Conservation (phyloP, 257 asterid genomes). For the Prunella vulgaris region DNA sequence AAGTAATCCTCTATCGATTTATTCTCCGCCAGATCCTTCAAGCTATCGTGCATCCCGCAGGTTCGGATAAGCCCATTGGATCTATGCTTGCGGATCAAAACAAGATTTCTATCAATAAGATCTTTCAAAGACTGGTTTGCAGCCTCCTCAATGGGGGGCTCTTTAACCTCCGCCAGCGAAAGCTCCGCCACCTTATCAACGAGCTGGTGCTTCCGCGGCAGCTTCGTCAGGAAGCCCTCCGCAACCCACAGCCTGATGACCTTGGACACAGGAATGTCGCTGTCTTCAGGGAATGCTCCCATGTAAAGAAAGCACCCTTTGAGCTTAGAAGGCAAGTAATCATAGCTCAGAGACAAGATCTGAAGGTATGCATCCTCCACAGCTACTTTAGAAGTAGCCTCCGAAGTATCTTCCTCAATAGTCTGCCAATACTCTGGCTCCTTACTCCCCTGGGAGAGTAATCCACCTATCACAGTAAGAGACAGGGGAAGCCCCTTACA, state of each 20-base stretch:
- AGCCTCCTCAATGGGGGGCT: slow-evolving; percentile 5
- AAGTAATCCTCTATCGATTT: slow-evolving; percentile 23
- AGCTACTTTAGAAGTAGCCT: slow-evolving; percentile 14
- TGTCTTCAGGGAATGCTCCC: slow-evolving; percentile 38
- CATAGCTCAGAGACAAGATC: slow-evolving; percentile 32
- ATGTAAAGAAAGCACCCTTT: slow-evolving; percentile 42
- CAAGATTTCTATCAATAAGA: slow-evolving; percentile 28
- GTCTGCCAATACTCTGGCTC: slow-evolving; percentile 17
- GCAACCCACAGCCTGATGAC: slow-evolving; percentile 36
- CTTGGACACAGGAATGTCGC: slow-evolving; percentile 28
- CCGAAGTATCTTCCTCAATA: slow-evolving; percentile 23
- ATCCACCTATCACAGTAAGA: slow-evolving; percentile 35
- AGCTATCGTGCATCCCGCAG: slow-evolving; percentile 31
- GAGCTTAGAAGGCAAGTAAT: slow-evolving; percentile 26
- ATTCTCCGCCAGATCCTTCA: slow-evolving; percentile 27
- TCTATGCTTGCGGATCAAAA: slow-evolving; percentile 15
- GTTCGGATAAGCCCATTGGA: slow-evolving; percentile 15
- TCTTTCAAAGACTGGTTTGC: slow-evolving; percentile 8
- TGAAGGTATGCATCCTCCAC: slow-evolving; percentile 10
- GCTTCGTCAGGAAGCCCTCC: slow-evolving; percentile 22
- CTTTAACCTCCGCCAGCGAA: neutral
- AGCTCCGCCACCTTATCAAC: neutral
- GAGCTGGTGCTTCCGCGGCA: neutral
- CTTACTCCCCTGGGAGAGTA: slow-evolving; percentile 22
- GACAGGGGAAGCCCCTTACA: slow-evolving; percentile 42